A percentile compares a stretch with the other conserved stretches of the same genome.
phyloP scores from a whole-genome alignment of 192 early-diverging fungal genomes.

The Nowakowskiella sp. region DNA sequence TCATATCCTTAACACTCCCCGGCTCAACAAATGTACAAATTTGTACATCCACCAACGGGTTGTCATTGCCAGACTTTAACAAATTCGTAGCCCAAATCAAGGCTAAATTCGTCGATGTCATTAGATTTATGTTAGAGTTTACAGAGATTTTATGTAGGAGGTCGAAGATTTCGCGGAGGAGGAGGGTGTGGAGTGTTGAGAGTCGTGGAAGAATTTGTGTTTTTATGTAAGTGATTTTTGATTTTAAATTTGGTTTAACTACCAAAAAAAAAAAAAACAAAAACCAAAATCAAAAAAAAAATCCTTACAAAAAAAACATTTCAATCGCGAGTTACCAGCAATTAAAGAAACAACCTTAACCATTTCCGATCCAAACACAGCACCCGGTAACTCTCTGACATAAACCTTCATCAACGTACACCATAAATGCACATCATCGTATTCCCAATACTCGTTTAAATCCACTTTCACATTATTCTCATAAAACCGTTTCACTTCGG shows the following conservation, averaged over 20 bases:
- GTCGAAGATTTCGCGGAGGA: slow-evolving; percentile 50
- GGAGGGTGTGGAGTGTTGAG: slow-evolving; percentile 7
- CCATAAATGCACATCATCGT: slow-evolving; percentile 71
- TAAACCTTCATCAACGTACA: slow-evolving; percentile 77
- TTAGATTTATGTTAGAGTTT: slow-evolving; percentile 62
- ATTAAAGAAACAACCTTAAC: slow-evolving; percentile 51
- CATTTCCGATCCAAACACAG: slow-evolving; percentile 58
- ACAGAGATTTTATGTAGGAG: slow-evolving; percentile 65
- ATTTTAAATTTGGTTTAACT: slow-evolving; percentile 5
- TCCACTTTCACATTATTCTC: slow-evolving; percentile 19
- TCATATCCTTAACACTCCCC: slow-evolving; percentile 27
- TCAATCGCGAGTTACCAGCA: slow-evolving; percentile 26
- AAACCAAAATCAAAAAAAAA: too few species aligned
- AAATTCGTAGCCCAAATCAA: slow-evolving; percentile 86
- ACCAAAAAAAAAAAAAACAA: too few species aligned
- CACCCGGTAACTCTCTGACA: slow-evolving; percentile 69
- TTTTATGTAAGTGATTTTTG: slow-evolving; percentile 15
- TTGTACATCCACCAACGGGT: slow-evolving; percentile 35
- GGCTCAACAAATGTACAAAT: slow-evolving; percentile 30
- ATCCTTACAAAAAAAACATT: too few species aligned
- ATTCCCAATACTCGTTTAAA: slow-evolving; percentile 15
- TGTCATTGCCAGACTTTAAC: slow-evolving; percentile 40
- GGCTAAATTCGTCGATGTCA: slow-evolving; percentile 75
- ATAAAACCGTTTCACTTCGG: slow-evolving; percentile 53
- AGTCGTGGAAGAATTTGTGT: slow-evolving; percentile 26